Conservation (phyloP, 371 early-diverging fungal species). For the Chytridium lagenaria region DNA sequence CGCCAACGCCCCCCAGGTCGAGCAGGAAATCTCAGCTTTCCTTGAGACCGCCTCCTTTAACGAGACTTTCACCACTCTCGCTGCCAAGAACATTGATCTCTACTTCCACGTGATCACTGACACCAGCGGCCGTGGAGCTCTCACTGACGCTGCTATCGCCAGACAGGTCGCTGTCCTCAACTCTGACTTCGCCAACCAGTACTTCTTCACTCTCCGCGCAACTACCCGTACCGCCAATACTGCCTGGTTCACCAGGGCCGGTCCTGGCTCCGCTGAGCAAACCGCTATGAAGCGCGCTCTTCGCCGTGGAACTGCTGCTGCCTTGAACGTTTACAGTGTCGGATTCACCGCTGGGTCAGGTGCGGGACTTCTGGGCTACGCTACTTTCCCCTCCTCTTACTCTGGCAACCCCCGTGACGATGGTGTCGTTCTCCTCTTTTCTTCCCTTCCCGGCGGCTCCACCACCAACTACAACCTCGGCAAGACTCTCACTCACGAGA, state of each 20-base stretch:
- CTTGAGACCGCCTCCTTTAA: not conserved
- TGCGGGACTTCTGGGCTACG: constrained; percentile 24
- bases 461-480: constrained; percentile 25
- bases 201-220: not conserved
- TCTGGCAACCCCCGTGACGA: constrained; percentile 15
- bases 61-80: not conserved
- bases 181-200: constrained; percentile 14
- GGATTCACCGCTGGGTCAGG: constrained; percentile 23
- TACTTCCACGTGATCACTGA: constrained; percentile 11
- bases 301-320: constrained; percentile 7
- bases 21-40: not conserved
- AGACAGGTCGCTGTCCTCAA: constrained; percentile 27
- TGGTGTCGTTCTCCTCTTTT: constrained; percentile 27
- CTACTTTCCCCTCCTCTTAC: constrained; percentile 27
- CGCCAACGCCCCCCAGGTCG: not conserved
- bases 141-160: constrained; percentile 9
- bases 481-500: constrained; percentile 31
- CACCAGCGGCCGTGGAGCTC: not conserved
- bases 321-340: constrained; percentile 27
- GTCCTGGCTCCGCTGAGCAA: constrained; percentile 9
- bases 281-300: constrained; percentile 16
- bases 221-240: constrained; percentile 12
- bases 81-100: not conserved
- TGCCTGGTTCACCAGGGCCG: constrained; percentile 11
- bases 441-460: constrained; percentile 23